These are phyloP conservation scores for Gloeophyllum trabeum DNA, from an alignment of 768 basidiomycete genomes.

Conservation along the genomic window DNA sequence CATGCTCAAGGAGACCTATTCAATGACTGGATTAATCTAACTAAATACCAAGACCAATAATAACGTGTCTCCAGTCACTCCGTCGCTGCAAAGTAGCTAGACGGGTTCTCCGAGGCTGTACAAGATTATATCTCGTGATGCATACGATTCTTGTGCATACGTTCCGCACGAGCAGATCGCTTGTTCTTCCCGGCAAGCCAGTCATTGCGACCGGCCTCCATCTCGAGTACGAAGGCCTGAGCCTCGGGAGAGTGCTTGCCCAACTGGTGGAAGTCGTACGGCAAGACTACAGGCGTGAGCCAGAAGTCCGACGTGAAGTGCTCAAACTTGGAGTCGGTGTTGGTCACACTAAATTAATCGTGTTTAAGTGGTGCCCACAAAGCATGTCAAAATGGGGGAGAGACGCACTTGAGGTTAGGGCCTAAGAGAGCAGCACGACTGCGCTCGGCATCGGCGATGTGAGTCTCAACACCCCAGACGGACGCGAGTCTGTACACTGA, in stretches of 20 bases:
- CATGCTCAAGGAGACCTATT: too few species aligned
- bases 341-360: too few species aligned
- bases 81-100: too few species aligned
- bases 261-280: conserved; percentile 34
- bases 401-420: background rate
- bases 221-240: conserved; percentile 67
- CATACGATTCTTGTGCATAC: too few species aligned
- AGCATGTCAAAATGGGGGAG: background rate
- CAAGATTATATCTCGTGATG: too few species aligned
- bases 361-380: too few species aligned
- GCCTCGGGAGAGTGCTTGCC: conserved; percentile 60
- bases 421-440: conserved; percentile 26
- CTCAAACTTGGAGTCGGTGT: conserved; percentile 8
- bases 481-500: conserved; percentile 67
- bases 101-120: too few species aligned
- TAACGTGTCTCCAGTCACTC: too few species aligned
- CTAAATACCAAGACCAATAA: too few species aligned
- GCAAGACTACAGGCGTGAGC: conserved; percentile 69
- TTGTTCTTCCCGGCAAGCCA: too few species aligned
- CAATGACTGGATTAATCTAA: too few species aligned
- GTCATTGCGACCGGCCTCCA: conserved; percentile 68
- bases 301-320: conserved; percentile 54
- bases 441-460: conserved; percentile 48
- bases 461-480: conserved; percentile 32
- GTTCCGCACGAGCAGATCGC: too few species aligned